Evolutionary conservation across 2,329 filamentous ascomycete species (phyloP), one percentile per base, ranked within the genome.

Genomic region (Zalaria obscura): DNA sequence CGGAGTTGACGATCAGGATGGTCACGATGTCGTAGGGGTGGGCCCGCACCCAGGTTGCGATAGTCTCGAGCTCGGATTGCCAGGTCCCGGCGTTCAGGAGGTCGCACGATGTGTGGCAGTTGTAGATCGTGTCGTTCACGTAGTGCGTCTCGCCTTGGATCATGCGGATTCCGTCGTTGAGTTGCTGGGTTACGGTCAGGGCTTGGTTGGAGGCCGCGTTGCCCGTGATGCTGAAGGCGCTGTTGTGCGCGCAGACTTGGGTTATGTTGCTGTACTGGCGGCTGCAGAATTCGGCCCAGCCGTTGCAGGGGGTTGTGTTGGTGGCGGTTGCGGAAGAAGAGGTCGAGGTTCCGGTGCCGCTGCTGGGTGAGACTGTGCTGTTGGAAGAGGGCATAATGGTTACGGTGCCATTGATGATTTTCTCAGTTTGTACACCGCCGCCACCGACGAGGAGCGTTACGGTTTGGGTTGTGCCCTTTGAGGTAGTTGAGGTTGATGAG

Each of bases 11-110:
- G 39, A 95, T 78, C 11, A 95, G 68, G 48, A 95, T 78, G 1
- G 85, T 88, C 26, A 95, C 75, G 1, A 95, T 83, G 49, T 95
- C 88, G 63, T 85, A 89, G 0, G 86, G 87, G 51, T 95, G 78
- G 0, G 56, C 52, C 5, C 72, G 69, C 2, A 95, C 76, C 88
- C 88, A 95, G 35, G 66, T 58, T 31, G 69, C 69, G 8, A 94
- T 81, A 1, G 67, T 69, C 5, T 66, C 66, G 29, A 95, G 75
- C 65, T 85, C 91, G 35, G 74, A 66, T 41, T 80, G 76, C 39
- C 91, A 80, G 5, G 83, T 78, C 0, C 89, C 88, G 2, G 75
- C 83, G 50, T 94, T 80, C 28, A 94, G 73, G 3, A 94, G 66
- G 49, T 86, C 75, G 62, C 88, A 95, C 36, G 73, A 78, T 1